Conservation (phyloP, 1,139 yeast species). For the Eremothecium coryli region DNA sequence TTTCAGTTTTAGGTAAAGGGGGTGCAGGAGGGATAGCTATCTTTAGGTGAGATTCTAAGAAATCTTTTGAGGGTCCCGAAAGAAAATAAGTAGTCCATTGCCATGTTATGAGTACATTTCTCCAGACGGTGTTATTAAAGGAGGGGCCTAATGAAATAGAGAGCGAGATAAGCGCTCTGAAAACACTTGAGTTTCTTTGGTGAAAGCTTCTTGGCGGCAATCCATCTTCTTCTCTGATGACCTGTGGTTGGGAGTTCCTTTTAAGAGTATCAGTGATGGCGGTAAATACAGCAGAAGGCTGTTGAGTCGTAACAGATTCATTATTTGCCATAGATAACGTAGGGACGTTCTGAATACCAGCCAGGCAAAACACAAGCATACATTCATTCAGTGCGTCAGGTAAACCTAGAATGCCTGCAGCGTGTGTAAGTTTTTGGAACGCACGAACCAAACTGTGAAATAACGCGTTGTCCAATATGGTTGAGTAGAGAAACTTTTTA, state of each 20-base stretch:
- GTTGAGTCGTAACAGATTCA: constrained; percentile 12
- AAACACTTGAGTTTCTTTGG: constrained; percentile 54
- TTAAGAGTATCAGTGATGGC: constrained; percentile 55
- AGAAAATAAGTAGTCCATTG: constrained; percentile 66
- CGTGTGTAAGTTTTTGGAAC: constrained; percentile 70
- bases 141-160: constrained; percentile 73
- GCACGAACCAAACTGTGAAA: constrained; percentile 61
- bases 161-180: constrained; percentile 67
- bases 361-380: constrained; percentile 47
- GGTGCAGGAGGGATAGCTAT: constrained; percentile 35
- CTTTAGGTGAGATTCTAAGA: constrained; percentile 24
- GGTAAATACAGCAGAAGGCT: constrained; percentile 18
- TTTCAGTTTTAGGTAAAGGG: constrained; percentile 35
- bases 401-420: constrained; percentile 65
- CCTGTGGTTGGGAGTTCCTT: constrained; percentile 41
- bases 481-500: constrained; percentile 48
- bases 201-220: constrained; percentile 28
- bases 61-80: constrained; percentile 49
- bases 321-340: not conserved
- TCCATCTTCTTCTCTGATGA: constrained; percentile 7
- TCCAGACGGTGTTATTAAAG: constrained; percentile 56
- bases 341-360: constrained; percentile 36
- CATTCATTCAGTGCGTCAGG: constrained; percentile 50
- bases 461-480: constrained; percentile 53
- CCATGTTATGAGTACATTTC: constrained; percentile 52